These are phyloP conservation scores for Trichocladium uniseriatum DNA, from an alignment of 495 filamentous ascomycete species.

Conservation along the genomic window DNA sequence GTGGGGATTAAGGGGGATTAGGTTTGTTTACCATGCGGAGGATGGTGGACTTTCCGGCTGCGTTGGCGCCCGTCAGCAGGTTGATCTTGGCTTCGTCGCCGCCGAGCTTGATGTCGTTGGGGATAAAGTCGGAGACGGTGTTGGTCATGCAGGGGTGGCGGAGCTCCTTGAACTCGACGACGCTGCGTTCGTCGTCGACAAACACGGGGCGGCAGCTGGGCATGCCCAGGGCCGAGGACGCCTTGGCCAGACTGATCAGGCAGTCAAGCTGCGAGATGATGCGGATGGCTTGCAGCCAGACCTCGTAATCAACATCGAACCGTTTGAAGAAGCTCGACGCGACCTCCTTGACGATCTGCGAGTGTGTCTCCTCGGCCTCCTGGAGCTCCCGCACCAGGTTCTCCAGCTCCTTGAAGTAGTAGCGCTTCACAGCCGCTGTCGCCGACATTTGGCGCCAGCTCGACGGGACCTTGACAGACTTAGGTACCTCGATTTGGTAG, in stretches of 20 bases:
- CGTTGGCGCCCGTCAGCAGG: conserved; percentile 92
- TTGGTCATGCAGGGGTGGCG: conserved; percentile 90
- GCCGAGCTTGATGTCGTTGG: conserved; percentile 85
- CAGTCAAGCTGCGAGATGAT: conserved; percentile 91
- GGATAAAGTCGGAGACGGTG: conserved; percentile 88
- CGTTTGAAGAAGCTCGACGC: conserved; percentile 71
- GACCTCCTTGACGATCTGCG: conserved; percentile 84
- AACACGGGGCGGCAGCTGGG: conserved; percentile 85
- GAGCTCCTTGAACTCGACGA: conserved; percentile 84
- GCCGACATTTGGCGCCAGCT: conserved; percentile 95
- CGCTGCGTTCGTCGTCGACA: conserved; percentile 71
- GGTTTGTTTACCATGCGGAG: conserved; percentile 71
- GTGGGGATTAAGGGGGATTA: not conserved
- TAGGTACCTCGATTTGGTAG: conserved; percentile 88
- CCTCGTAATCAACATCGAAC: conserved; percentile 78
- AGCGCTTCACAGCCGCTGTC: conserved; percentile 82
- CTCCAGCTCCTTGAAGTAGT: conserved; percentile 81
- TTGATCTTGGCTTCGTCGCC: conserved; percentile 74
- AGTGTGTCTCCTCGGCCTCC: conserved; percentile 90
- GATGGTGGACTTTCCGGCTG: conserved; percentile 96
- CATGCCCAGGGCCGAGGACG: conserved; percentile 71
- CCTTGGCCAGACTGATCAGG: conserved; percentile 81
- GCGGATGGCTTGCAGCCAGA: conserved; percentile 81
- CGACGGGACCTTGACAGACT: conserved; percentile 77
- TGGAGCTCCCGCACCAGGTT: conserved; percentile 73